Base-by-base conservation (phyloP, 441 rosid species). In the Brassica hybrid region DNA sequence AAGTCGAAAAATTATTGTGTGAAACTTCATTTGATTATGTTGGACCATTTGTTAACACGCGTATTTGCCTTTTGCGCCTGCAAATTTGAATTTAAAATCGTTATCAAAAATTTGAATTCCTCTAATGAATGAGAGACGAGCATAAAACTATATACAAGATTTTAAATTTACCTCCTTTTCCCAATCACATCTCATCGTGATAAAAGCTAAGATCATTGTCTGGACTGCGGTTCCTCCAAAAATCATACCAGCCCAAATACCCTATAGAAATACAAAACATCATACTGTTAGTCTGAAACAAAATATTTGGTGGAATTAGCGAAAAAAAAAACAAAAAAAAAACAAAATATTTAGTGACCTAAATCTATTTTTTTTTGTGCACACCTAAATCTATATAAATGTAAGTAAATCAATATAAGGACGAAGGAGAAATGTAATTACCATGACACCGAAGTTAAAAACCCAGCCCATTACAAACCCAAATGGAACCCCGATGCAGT, bases 181-280 rank as follows among this genome's bases (percentile, higher is more conserved):
- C 99, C 98, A 94, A 54, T 94, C 93, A 58, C 98, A 94, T 32
- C 87, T 81, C 6, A 84, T 50, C 13, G 91, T 86, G 8, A 94
- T 88, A 48, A 85, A 71, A 19, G 68, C 68, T 60, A 94, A 62
- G 25, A 92, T 83, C 76, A 88, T 14, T 6, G 97, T 94, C 43
- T 94, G 97, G 69, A 86, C 54, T 6, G 93, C 92, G 0, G 98
- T 91, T 43, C 98, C 98, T 17, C 97, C 97, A 25, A 91, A 88
- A 0, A 92, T 94, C 97, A 92, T 94, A 52, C 98, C 98, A 11
- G 86, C 93, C 97, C 97, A 94, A 16, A 94, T 91, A 27, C 97
- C 97, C 97, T 92, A 43, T 3, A 25, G 52, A 64, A 58, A 19
- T 3, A 48, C 2, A 67, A 30, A 56, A 16, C 16, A 66, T 52